Evolutionary conservation across 2,329 filamentous ascomycete species (phyloP).

Genomic region (Colletotrichum truncatum): DNA sequence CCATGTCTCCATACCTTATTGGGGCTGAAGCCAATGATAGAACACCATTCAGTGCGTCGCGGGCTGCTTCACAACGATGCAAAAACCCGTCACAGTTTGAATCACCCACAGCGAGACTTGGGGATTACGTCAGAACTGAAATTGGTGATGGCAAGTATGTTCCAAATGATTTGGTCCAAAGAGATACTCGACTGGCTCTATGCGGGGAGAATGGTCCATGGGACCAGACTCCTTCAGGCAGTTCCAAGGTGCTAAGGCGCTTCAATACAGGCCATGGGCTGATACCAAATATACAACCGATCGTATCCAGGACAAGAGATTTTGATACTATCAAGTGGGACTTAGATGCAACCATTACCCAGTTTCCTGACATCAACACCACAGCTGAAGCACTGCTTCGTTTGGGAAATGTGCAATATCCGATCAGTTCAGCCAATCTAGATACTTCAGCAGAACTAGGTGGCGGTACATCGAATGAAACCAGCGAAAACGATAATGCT

Average conservation of each 20-base stretch:
- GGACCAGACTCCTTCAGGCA: background rate
- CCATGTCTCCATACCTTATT: background rate
- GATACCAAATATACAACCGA: background rate
- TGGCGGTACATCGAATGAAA: background rate
- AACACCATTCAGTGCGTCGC: background rate
- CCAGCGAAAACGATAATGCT: background rate
- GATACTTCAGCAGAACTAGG: background rate
- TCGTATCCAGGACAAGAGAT: background rate
- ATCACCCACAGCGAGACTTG: background rate
- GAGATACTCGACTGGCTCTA: background rate
- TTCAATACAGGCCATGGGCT: background rate
- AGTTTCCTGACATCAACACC: background rate
- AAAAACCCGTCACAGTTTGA: background rate
- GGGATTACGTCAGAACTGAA: background rate
- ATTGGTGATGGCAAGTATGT: background rate
- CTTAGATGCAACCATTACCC: accelerated
- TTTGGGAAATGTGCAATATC: too few species aligned
- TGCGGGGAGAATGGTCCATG: background rate
- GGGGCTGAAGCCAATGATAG: background rate
- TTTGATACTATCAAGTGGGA: background rate
- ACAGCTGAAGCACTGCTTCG: too few species aligned
- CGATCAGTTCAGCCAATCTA: background rate
- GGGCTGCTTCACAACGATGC: background rate
- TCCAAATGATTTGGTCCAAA: background rate
- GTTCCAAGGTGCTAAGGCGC: background rate